Base-by-base conservation (phyloP, 495 filamentous ascomycete species). In the Xylaria castorea region DNA sequence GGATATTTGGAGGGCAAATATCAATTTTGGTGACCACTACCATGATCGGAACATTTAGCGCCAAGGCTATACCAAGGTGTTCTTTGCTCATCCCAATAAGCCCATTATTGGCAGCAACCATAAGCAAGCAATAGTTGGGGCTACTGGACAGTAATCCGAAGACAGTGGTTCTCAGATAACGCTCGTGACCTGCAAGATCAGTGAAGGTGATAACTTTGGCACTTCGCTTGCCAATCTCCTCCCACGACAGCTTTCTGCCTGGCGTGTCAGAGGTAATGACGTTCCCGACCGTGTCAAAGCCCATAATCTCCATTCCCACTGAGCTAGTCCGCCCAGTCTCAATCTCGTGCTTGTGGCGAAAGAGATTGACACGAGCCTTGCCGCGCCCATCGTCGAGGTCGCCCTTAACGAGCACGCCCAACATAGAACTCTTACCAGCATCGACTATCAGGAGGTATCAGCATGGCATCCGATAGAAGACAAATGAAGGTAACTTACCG, bases 21-120 rank as follows among this genome's bases (percentile, higher is more conserved):
- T 99, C 96, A 74, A 98, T 98, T 82, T 99, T 99, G 80, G 96
- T 99, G 71, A 99, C 90, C 71, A 98, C 94, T 34, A 99, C 95
- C 92, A 99, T 95, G 75, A 99, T 94, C 4, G 96, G 96, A 32
- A 99, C 97, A 78, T 98, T 98, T 44, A 99, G 83, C 2, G 96
- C 95, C 25, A 98, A 84, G 1, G 96, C 96, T 78, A 99, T 98
- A 22, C 96, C 96, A 25, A 99, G 86, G 82, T 99, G 96, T 83
- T 99, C 96, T 84, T 96, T 97, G 81, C 93, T 95, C 96, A 99
- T 99, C 8, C 96, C 96, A 72, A 98, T 94, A 25, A 99, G 84
- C 20, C 96, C 96, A 78, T 98, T 99, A 78, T 99, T 99, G 40
- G 96, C 96, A 7, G 97, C 96, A 7, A 99, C 97, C 96, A 99